A percentile compares a stretch with the other conserved stretches of the same genome.
Conservation (phyloP, 192 early-diverging fungal genomes). For the Coemansia sp. region DNA sequence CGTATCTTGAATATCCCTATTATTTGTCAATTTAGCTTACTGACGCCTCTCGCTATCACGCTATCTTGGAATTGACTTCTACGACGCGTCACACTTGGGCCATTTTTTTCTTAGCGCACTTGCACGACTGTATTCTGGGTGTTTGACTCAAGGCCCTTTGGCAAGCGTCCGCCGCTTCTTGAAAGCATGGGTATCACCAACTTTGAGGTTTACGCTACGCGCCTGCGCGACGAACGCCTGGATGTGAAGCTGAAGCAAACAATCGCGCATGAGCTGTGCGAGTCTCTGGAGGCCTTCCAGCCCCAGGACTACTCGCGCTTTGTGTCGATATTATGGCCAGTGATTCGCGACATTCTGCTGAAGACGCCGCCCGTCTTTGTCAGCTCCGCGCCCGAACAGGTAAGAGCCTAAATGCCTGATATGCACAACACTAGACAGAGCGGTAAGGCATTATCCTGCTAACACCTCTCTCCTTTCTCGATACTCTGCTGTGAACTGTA, state of each 20-base stretch:
- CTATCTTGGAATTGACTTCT: background rate
- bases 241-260: constrained; percentile 74
- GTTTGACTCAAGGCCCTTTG: background rate
- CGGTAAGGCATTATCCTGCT: background rate
- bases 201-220: constrained; percentile 61
- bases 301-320: constrained; percentile 82
- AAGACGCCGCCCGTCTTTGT: constrained; percentile 76
- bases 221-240: constrained; percentile 56
- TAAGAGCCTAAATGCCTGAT: constrained; percentile 13
- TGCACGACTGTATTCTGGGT: background rate
- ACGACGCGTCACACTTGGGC: background rate
- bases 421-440: background rate
- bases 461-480: no score
- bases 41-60: background rate
- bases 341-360: constrained; percentile 76
- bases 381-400: constrained; percentile 75
- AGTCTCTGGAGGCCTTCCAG: constrained; percentile 91
- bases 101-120: background rate
- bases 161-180: background rate
- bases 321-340: constrained; percentile 79
- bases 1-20: background rate
- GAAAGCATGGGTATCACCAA: constrained; percentile 49
- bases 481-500: constrained; percentile 20
- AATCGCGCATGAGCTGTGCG: constrained; percentile 84
- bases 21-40: background rate